Conservation (phyloP, 2,329 filamentous ascomycete genomes). For the Clonostachys rhizophaga region DNA sequence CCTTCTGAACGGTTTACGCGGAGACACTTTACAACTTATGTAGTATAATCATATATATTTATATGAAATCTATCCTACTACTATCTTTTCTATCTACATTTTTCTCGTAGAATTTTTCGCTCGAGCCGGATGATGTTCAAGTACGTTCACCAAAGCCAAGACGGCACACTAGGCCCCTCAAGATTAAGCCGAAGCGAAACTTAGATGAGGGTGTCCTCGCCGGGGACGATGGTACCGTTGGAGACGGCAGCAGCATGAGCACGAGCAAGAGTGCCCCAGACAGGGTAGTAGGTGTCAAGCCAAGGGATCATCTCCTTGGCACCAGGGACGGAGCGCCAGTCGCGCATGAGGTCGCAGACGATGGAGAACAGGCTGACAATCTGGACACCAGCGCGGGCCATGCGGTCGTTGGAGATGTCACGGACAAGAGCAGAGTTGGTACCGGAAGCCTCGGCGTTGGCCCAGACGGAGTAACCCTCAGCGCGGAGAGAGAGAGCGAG, state of each 20-base stretch:
- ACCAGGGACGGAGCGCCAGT: slow-evolving; percentile 34
- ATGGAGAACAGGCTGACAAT: slow-evolving; percentile 43
- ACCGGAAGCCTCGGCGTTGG: slow-evolving; percentile 53
- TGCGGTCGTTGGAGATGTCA: slow-evolving; percentile 49
- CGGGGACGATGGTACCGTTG: slow-evolving; percentile 53
- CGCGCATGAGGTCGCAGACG: slow-evolving; percentile 49
- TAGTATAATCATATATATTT: too few relatives aligned
- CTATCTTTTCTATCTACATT: too few relatives aligned
- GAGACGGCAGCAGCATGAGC: slow-evolving; percentile 54
- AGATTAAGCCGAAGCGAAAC: too few relatives aligned
- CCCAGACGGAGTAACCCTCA: slow-evolving; percentile 56
- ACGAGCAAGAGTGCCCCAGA: slow-evolving; percentile 59
- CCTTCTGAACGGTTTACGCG: too few relatives aligned
- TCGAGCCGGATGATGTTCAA: too few relatives aligned
- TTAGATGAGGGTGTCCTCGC: slow-evolving; percentile 35
- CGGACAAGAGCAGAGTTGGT: slow-evolving; percentile 46
- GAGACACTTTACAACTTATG: too few relatives aligned
- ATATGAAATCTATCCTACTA: too few relatives aligned
- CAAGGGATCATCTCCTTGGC: not conserved
- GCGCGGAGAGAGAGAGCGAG: slow-evolving; percentile 52
- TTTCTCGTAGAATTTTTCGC: too few relatives aligned
- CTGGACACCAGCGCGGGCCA: slow-evolving; percentile 52
- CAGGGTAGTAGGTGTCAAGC: slow-evolving; percentile 10
- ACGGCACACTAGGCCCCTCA: too few relatives aligned
- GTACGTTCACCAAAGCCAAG: too few relatives aligned